Base-by-base conservation (phyloP, 441 rosid genomes). In the Erodium trifolium region DNA sequence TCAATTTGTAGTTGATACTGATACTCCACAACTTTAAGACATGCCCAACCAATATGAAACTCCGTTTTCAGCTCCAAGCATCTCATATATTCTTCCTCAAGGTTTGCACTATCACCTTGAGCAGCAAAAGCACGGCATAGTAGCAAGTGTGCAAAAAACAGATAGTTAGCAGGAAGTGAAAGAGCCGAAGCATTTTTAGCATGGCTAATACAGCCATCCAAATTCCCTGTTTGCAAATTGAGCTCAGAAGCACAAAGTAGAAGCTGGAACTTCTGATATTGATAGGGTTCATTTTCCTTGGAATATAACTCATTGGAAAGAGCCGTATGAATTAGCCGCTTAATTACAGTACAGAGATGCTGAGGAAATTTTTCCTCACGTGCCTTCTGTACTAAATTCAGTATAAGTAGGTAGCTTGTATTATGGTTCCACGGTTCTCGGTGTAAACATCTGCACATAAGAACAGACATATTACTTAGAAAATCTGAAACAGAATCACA, bases 41-140 rank as follows among this genome's bases (percentile, higher is more conserved):
- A 82, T 70, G 86, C 66, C 99, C 91, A 90, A 65, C 96, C 96
- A 39, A 88, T 84, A 63, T 70, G 82, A 79, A 78, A 83, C 78
- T 85, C 86, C 67, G 98, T 87, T 84, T 86, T 87, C 47, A 92
- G 88, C 73, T 84, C 86, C 81, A 94, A 68, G 81, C 99, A 94
- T 73, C 79, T 81, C 72, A 70, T 53, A 79, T 83, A 87, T 73
- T 85, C 93, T 73, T 83, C 82, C 71, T 76, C 78, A 73, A 84
- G 82, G 34, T 82, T 72, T 55, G 63, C 69, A 67, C 62, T 62
- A 67, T 85, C 78, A 68, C 86, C 88, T 74, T 77, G 73, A 10
- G 84, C 86, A 75, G 94, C 97, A 78, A 87, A 90, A 66, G 82
- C 94, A 68, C 96, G 92, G 68, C 92, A 92, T 70, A 90, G 76